These are phyloP conservation scores for Globisporangium solare DNA, from an alignment of 352 stramenopile species.

Conservation along the genomic window DNA sequence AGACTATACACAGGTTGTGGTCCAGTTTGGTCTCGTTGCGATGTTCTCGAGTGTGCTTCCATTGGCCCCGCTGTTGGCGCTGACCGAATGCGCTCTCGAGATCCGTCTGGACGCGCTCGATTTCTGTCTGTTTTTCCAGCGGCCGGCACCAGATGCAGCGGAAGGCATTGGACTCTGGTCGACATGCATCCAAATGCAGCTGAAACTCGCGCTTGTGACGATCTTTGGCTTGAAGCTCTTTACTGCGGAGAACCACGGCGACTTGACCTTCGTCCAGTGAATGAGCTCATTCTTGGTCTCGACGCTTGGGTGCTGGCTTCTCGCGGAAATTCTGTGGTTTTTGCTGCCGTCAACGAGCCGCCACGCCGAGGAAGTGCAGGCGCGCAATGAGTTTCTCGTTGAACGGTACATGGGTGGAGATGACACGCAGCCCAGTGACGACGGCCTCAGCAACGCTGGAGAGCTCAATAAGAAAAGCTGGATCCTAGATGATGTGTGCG, in stretches of 20 bases:
- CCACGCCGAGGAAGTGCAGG: slow-evolving; percentile 16
- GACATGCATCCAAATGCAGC: slow-evolving; percentile 23
- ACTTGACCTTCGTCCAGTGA: slow-evolving; percentile 24
- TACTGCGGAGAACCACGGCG: slow-evolving; percentile 21
- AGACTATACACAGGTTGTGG: slow-evolving; percentile 36
- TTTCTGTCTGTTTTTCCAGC: slow-evolving; percentile 33
- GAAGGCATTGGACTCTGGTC: slow-evolving; percentile 30
- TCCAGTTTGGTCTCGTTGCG: slow-evolving; percentile 38
- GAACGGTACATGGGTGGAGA: slow-evolving; percentile 43
- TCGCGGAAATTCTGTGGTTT: slow-evolving; percentile 33
- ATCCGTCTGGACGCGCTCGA: slow-evolving; percentile 39
- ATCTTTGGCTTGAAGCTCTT: slow-evolving; percentile 31
- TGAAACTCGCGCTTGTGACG: slow-evolving; percentile 25
- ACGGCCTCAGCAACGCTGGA: slow-evolving; percentile 5
- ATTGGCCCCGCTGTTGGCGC: slow-evolving; percentile 30
- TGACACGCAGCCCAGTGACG: slow-evolving; percentile 6
- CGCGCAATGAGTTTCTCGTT: slow-evolving; percentile 34
- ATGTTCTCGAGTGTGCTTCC: slow-evolving; percentile 44
- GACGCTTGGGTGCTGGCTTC: slow-evolving; percentile 25
- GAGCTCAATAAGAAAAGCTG: slow-evolving; percentile 6
- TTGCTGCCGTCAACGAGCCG: slow-evolving; percentile 26
- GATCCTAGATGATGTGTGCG: not conserved
- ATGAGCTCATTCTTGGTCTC: slow-evolving; percentile 29
- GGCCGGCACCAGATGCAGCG: slow-evolving; percentile 27
- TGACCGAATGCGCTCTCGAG: slow-evolving; percentile 35